Conservation (phyloP, 306 rosid genomes). For the Inga laurina region DNA sequence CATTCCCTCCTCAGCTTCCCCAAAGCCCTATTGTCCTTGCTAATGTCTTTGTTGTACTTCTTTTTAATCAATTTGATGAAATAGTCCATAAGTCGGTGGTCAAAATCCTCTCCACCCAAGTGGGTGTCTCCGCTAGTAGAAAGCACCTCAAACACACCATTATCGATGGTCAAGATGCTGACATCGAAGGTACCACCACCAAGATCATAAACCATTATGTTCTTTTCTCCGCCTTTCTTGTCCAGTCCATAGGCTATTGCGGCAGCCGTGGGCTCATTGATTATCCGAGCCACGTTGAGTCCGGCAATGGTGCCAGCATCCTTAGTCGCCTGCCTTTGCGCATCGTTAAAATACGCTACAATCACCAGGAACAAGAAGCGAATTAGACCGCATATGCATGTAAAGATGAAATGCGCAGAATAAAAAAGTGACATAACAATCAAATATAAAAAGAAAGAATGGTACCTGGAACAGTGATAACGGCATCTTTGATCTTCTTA, state of each 20-base stretch:
- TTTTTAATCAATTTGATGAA: conserved; percentile 55
- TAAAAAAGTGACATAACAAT: not conserved
- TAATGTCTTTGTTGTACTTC: conserved; percentile 52
- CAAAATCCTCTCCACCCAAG: conserved; percentile 71
- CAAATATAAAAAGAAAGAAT: not conserved
- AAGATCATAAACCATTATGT: conserved; percentile 57
- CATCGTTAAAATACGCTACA: conserved; percentile 63
- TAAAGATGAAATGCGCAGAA: not conserved
- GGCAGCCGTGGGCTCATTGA: conserved; percentile 60
- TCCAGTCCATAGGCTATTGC: conserved; percentile 59
- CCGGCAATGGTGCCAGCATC: conserved; percentile 56
- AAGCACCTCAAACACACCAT: conserved; percentile 61
- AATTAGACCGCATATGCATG: not conserved
- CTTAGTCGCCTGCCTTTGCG: conserved; percentile 61
- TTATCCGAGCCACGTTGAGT: conserved; percentile 50
- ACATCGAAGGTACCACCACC: conserved; percentile 76
- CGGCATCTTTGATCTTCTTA: conserved; percentile 51
- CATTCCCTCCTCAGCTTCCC: conserved; percentile 62
- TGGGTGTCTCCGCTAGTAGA: conserved; percentile 64
- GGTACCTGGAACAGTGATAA: conserved; percentile 61
- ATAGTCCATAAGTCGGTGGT: conserved; percentile 60
- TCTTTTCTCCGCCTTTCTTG: conserved; percentile 51
- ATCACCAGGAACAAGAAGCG: not conserved
- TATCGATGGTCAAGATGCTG: conserved; percentile 60
- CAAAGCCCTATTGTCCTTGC: conserved; percentile 52